Conservation (phyloP, 177 flowering plant genomes). For the Vitis hybrid region DNA sequence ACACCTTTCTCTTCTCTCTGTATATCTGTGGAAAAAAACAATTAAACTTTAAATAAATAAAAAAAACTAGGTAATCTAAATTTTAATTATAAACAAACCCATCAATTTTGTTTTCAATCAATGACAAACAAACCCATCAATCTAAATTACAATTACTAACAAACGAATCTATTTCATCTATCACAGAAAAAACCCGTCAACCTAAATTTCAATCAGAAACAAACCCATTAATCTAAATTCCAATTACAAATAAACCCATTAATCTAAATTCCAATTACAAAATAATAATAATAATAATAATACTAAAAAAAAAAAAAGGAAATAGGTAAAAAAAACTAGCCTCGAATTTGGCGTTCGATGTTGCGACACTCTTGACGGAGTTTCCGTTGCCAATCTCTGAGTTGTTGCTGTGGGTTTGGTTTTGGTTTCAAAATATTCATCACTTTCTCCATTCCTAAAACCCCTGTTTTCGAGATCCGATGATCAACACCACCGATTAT, state of each 20-base stretch:
- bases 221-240: neutral
- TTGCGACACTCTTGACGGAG: conserved; percentile 78
- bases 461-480: too few relatives aligned
- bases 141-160: neutral
- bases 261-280: neutral
- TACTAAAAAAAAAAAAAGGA: neutral
- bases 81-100: neutral
- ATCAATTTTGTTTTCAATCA: neutral
- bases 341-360: conserved; percentile 83
- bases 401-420: conserved; percentile 60
- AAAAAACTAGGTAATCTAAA: neutral
- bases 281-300: too few relatives aligned
- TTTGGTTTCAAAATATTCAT: conserved; percentile 62
- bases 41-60: too few relatives aligned
- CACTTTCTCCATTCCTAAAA: conserved; percentile 57
- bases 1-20: conserved; percentile 84
- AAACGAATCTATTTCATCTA: too few relatives aligned
- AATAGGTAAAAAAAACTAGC: conserved; percentile 12
- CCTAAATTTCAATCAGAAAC: neutral
- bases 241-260: neutral
- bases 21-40: conserved; percentile 50
- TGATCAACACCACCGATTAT: too few relatives aligned
- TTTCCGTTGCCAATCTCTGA: conserved; percentile 79
- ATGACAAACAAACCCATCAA: neutral
- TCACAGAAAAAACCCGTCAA: neutral